Evolutionary conservation across 169 alveolate species (phyloP), one percentile per base, ranked within the genome.

Genomic region (Theileria sp.): DNA sequence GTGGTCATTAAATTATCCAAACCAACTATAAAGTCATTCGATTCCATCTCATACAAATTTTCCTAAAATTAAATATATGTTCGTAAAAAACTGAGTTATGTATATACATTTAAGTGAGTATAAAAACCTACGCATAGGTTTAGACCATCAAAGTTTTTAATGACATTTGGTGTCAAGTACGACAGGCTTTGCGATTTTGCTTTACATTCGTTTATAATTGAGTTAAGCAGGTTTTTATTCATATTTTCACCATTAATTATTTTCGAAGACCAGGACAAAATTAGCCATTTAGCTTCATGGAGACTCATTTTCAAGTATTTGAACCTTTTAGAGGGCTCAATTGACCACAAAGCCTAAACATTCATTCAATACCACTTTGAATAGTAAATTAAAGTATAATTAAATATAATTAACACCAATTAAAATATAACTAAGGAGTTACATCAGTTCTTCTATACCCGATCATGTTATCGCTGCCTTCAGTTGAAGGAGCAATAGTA

Each of bases 261-360:
- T 49, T 64, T 83, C 7, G 89, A 75, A 0, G 73, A 75, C 89
- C 89, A 83, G 0, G 86, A n/a, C 19, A 83, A 78, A 26, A 61
- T 70, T 32, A 83, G 12, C 89, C 89, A 83, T 19, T 77, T 25
- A 17, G 89, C 89, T 21, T 30, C 82, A 7, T 61, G 13, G 17
- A 19, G 67, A 23, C 26, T 64, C 65, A 77, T 51, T 36, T 15
- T 1, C 15, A 36, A 19, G 9, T n/a, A 7, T 50, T 36, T 38
- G 66, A 58, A 17, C 60, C 36, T 25, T 51, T 58, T 66, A 8
- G 78, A 44, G 12, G 89, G 86, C 64, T 69, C 77, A 1, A 83
- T 83, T 21, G 82, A 19, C 89, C 89, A 83, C 30, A 77, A 50
- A 0, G 25, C 62, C 89, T 83, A 71, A 25, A 34, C 64, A 15